Conservation (phyloP, 1,284 basidiomycete species). For the Irpex rosettiformis region DNA sequence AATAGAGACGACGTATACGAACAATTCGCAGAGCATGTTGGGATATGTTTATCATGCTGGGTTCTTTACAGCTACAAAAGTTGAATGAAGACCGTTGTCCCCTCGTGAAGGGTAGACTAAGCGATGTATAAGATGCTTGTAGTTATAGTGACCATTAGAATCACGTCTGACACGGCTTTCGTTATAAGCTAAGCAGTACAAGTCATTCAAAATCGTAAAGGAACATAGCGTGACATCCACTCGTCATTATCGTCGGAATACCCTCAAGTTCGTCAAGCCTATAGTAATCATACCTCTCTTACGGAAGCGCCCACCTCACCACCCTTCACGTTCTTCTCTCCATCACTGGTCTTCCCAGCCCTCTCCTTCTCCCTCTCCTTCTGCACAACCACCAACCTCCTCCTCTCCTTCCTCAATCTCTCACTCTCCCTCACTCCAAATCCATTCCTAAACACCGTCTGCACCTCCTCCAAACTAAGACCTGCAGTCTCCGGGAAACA, state of each 20-base stretch:
- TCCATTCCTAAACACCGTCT: slow-evolving; percentile 51
- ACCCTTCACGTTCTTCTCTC: background rate
- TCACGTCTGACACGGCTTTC: no score
- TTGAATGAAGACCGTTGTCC: slow-evolving; percentile 14
- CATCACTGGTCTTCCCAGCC: background rate
- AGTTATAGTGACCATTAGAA: no score
- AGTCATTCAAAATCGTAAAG: background rate
- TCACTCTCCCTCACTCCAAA: slow-evolving; percentile 58
- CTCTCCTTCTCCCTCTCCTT: slow-evolving; percentile 10
- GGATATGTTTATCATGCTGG: slow-evolving; percentile 82
- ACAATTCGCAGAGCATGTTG: slow-evolving; percentile 82
- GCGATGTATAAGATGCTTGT: no score
- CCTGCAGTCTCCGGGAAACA: slow-evolving; percentile 80
- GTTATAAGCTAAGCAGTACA: no score
- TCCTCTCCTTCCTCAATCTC: slow-evolving; percentile 42
- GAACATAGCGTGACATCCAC: slow-evolving; percentile 3
- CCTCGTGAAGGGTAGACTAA: no score
- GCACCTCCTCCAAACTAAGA: slow-evolving; percentile 75
- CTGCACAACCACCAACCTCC: slow-evolving; percentile 21
- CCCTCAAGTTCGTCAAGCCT: background rate
- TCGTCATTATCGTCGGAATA: background rate
- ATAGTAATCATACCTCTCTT: background rate
- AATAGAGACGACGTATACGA: slow-evolving; percentile 86
- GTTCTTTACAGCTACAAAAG: slow-evolving; percentile 84
- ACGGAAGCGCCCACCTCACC: background rate